Base-by-base conservation (phyloP, 2,329 filamentous ascomycete species). In the Phialophora expanda region DNA sequence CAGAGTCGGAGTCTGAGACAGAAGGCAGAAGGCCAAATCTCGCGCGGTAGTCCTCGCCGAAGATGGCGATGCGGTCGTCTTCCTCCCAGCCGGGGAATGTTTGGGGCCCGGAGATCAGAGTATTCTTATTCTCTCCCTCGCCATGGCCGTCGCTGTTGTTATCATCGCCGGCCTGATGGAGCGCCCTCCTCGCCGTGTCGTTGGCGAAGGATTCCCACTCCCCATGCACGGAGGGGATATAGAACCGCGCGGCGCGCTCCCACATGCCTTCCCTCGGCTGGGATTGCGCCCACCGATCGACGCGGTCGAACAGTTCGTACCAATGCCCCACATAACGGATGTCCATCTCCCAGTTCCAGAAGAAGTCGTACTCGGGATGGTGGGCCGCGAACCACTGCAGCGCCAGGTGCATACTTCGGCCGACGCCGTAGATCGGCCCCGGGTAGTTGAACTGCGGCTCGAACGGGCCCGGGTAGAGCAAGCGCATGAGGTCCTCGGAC, bases 261-360 rank as follows among this genome's bases (percentile, higher is more conserved):
- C 53, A 55, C 28, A 55, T 14, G n/a, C 53, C 53, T n/a, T 28
- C n/a, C 14, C 53, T 30, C 5, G 53, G 53, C 17, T 55, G 53
- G 7, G 24, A 9, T 14, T 30, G 22, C 12, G 26, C 17, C 53
- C 53, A 55, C 6, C 26, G 17, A 34, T 55, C 53, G 26, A 55
- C 53, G 11, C 53, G 26, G 12, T 30, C 53, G 17, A 55, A 55
- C 17, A 55, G 53, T 34, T 55, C 53, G 28, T 55, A 55, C 53
- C 53, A 55, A 55, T 55, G 53, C 17, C 53, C 53, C 24, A 55
- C 24, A 7, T 55, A 55, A 3, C 53, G 11, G 12, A 55, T 12
- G 17, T 55, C 53, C 53, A 55, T 55, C 53, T 55, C 53, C 53
- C 53, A 55, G 53, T 55, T 55, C 53, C 53, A 55, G 53, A 55